phyloP scores from a whole-genome alignment of 805 yeast genomes.

The Maudiozyma pseudohumilis region DNA sequence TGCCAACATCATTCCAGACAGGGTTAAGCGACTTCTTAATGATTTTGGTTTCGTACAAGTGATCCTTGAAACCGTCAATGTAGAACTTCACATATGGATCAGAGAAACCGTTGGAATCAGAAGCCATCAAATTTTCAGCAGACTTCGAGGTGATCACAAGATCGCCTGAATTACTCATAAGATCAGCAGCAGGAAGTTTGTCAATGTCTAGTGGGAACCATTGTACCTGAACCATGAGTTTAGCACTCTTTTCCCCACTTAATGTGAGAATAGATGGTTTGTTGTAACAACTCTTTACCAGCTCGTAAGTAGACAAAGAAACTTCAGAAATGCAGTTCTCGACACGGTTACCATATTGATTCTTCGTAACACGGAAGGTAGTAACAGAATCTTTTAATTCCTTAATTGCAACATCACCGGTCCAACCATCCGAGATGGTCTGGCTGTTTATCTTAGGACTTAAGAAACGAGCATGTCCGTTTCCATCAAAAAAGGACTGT shows the following conservation, averaged over 20 bases:
- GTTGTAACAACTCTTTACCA: slow-evolving; percentile 56
- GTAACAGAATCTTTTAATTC: slow-evolving; percentile 69
- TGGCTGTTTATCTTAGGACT: slow-evolving; percentile 39
- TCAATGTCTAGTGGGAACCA: slow-evolving; percentile 68
- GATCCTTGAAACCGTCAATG: slow-evolving; percentile 50
- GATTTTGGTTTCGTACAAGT: slow-evolving; percentile 64
- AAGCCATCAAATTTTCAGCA: slow-evolving; percentile 66
- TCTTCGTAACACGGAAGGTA: slow-evolving; percentile 50
- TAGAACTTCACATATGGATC: slow-evolving; percentile 79
- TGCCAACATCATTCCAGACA: slow-evolving; percentile 68
- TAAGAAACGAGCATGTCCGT: slow-evolving; percentile 53
- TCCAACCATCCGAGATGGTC: slow-evolving; percentile 33
- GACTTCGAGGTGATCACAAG: slow-evolving; percentile 49
- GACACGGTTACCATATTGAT: slow-evolving; percentile 42
- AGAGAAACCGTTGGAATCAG: slow-evolving; percentile 87
- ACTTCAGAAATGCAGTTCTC: slow-evolving; percentile 53
- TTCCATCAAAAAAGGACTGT: slow-evolving; percentile 70
- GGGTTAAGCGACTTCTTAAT: slow-evolving; percentile 85
- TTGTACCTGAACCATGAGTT: slow-evolving; percentile 50
- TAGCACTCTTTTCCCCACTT: slow-evolving; percentile 41
- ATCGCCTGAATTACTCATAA: slow-evolving; percentile 64
- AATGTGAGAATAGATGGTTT: slow-evolving; percentile 49
- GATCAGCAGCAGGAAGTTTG: slow-evolving; percentile 62
- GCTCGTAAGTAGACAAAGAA: slow-evolving; percentile 53
- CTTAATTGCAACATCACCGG: slow-evolving; percentile 67